Evolutionary conservation across 202 grass and related monocot species (phyloP).

Genomic region (Tripidium arundinaceum): DNA sequence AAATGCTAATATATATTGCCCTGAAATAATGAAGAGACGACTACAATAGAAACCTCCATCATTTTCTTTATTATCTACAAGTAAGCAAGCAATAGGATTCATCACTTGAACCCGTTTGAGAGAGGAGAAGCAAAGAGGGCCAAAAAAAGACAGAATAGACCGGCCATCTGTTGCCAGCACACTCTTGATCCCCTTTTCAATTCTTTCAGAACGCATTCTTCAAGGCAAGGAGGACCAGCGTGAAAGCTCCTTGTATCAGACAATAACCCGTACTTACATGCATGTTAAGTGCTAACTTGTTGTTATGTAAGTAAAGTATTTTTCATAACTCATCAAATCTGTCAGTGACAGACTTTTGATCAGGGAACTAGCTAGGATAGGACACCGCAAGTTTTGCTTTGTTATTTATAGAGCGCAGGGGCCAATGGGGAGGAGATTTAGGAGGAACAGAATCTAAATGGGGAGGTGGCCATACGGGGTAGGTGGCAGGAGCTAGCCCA

Average conservation of each 20-base stretch:
- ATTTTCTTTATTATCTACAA: no score
- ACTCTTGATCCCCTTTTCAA: neutral
- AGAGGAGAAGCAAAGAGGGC: neutral
- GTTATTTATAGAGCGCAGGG: slow-evolving; percentile 41
- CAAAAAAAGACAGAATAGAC: neutral
- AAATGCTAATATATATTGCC: no score
- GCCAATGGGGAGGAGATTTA: slow-evolving; percentile 37
- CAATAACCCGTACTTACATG: slow-evolving; percentile 13
- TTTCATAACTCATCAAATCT: slow-evolving; percentile 10
- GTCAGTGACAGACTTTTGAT: slow-evolving; percentile 10
- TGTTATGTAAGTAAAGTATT: neutral
- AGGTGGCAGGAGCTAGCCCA: slow-evolving; percentile 24
- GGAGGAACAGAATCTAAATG: slow-evolving; percentile 39
- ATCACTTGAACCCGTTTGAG: no score
- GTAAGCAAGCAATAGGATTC: no score
- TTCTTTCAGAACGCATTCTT: neutral
- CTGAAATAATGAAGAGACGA: no score
- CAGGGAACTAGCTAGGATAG: neutral
- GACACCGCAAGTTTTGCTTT: slow-evolving; percentile 26
- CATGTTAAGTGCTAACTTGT: neutral
- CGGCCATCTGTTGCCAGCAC: slow-evolving; percentile 18
- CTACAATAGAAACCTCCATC: no score
- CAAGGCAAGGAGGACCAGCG: slow-evolving; percentile 6
- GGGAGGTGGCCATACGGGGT: slow-evolving; percentile 21
- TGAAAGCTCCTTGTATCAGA: slow-evolving; percentile 8